These are phyloP conservation scores for Sporothrix euskadiensis DNA, from an alignment of 2,329 filamentous ascomycete genomes.

Conservation along the genomic window DNA sequence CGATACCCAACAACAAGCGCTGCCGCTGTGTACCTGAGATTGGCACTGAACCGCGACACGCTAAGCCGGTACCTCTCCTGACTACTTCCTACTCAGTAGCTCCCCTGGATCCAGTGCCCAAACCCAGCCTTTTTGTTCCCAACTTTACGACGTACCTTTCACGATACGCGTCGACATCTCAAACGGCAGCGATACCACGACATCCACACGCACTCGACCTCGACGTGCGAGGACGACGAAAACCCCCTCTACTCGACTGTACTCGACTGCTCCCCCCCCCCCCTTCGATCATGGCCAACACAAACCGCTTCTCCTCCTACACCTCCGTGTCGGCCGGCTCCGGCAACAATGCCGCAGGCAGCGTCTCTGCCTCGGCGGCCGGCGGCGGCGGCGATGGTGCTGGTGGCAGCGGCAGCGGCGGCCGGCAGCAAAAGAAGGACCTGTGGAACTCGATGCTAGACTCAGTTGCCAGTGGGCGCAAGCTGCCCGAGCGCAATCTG, in stretches of 20 bases:
- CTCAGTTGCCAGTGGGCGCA: slow-evolving; percentile 84
- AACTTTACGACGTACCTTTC: not conserved
- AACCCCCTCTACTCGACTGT: not conserved
- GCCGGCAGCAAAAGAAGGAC: slow-evolving; percentile 69
- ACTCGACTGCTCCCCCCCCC: not conserved
- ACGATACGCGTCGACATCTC: slow-evolving; percentile 4
- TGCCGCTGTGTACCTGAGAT: not conserved
- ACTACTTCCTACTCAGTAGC: not conserved
- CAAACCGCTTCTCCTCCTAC: slow-evolving; percentile 60
- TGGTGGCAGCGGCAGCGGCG: slow-evolving; percentile 36
- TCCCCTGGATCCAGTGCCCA: slow-evolving; percentile 5
- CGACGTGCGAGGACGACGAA: not conserved
- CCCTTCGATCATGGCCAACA: slow-evolving; percentile 51
- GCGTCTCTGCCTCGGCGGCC: slow-evolving; percentile 9
- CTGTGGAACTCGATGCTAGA: slow-evolving; percentile 95
- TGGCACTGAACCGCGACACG: slow-evolving; percentile 3
- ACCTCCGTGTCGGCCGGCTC: slow-evolving; percentile 56
- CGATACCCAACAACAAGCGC: not conserved
- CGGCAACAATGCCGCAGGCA: slow-evolving; percentile 52
- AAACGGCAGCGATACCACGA: not conserved
- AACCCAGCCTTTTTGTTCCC: not conserved
- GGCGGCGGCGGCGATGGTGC: slow-evolving; percentile 43
- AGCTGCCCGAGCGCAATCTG: slow-evolving; percentile 87
- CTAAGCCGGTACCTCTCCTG: slow-evolving; percentile 11
- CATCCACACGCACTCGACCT: not conserved